Percentiles rank a stretch among this genome's conserved stretches.
These are phyloP conservation scores for Cutaneotrichosporon arboriforme DNA, from an alignment of 1,284 basidiomycete genomes.

Conservation along the genomic window DNA sequence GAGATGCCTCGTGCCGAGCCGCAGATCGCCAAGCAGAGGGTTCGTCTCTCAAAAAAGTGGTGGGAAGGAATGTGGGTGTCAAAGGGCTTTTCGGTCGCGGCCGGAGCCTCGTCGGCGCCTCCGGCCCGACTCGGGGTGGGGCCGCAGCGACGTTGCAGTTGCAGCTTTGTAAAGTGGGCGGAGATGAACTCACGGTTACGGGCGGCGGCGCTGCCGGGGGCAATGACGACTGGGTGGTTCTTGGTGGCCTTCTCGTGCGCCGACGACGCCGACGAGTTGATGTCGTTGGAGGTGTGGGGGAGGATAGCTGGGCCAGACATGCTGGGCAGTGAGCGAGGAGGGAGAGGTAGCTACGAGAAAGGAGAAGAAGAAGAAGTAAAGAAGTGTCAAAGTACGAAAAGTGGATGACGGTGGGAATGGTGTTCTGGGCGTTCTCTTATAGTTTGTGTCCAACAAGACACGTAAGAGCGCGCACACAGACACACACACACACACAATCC, in stretches of 20 bases:
- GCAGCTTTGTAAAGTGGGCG: too few species aligned
- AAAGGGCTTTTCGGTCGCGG: too few species aligned
- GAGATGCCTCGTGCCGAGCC: too few species aligned
- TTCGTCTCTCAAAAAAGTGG: too few species aligned
- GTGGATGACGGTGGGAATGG: background rate
- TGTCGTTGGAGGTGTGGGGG: conserved; percentile 5
- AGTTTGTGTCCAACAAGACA: too few species aligned
- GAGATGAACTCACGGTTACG: conserved; percentile 15
- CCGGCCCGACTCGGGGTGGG: too few species aligned
- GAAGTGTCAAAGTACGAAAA: background rate
- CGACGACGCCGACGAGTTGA: conserved; percentile 4
- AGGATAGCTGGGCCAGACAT: conserved; percentile 9
- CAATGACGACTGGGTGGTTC: background rate
- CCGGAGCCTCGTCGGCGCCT: too few species aligned
- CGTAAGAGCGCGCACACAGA: too few species aligned
- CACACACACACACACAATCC: too few species aligned
- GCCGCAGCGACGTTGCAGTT: too few species aligned
- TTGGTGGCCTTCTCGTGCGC: conserved; percentile 5
- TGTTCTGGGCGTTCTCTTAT: background rate
- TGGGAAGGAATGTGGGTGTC: too few species aligned
- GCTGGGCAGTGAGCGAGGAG: background rate
- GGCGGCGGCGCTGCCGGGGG: conserved; percentile 6
- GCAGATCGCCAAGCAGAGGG: too few species aligned
- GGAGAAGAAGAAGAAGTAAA: background rate
- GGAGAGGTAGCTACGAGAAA: background rate